Base-by-base conservation (phyloP, 306 rosid genomes). In the Vigna mungo region DNA sequence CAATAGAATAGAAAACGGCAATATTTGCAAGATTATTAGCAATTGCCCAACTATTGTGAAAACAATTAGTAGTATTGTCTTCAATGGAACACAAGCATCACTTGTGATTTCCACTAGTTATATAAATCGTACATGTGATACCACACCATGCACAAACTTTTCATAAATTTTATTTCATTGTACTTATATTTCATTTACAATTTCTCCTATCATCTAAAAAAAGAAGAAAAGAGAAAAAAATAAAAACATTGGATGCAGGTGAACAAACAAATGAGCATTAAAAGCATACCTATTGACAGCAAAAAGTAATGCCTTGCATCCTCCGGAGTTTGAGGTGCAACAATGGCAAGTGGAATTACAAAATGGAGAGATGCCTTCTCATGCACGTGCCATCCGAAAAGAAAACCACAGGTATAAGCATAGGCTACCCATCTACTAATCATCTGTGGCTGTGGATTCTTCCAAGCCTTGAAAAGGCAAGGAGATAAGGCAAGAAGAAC, bases 351-450 rank as follows among this genome's bases (percentile, higher is more conserved):
- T 27, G 95, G 97, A 75, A 94, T 90, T 53, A 95, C 95, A 82
- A 95, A 95, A 84, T 95, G 97, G 68, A 92, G 92, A 27, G 96
- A 92, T 76, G 98, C 98, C 82, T 92, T 95, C 83, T 95, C 98
- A 76, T 95, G 98, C 54, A 92, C 97, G 77, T 95, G 98, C 98
- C 98, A 95, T 71, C 98, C 98, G 80, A 92, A 92, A 51, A 95
- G 75, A 86, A 92, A 95, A 46, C 98, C 97, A 76, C 96, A 92
- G 18, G 90, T 87, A 86, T 89, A 95, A 75, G 97, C 92, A 88
- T 92, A 95, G 79, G 96, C 87, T 84, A 92, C 73, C 92, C 96
- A 95, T 88, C 97, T 89, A 16, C 82, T 82, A 68, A 92, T 87
- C 96, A 80, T 86, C 70, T 76, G 71, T 44, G 97, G 97, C 78